These are phyloP conservation scores for Pseudogymnoascus sp. DNA, from an alignment of 2,329 filamentous ascomycete species.

Conservation along the genomic window DNA sequence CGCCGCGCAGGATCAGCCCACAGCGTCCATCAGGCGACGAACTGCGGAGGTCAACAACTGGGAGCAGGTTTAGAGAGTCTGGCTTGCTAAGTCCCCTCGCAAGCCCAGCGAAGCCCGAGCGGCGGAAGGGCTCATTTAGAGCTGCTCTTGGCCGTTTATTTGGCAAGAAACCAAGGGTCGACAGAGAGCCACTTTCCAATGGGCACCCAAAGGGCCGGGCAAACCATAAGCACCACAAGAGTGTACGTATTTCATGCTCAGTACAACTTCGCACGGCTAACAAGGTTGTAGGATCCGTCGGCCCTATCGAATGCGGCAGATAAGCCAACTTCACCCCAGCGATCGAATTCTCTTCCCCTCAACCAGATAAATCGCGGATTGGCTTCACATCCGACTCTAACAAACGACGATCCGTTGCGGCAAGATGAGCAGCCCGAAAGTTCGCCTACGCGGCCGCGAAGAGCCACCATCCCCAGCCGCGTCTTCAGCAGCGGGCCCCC, in stretches of 20 bases:
- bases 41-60: neutral
- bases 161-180: constrained; percentile 45
- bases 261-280: constrained; percentile 10
- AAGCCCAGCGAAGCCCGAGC: constrained; percentile 34
- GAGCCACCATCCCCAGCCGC: constrained; percentile 35
- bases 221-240: constrained; percentile 34
- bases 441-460: constrained; percentile 28
- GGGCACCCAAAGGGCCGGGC: constrained; percentile 10
- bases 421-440: constrained; percentile 33
- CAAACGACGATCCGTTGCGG: constrained; percentile 44
- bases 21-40: neutral
- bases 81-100: constrained; percentile 7
- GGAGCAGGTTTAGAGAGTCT: neutral
- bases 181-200: constrained; percentile 12
- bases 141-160: constrained; percentile 50
- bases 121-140: constrained; percentile 51
- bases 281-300: constrained; percentile 31
- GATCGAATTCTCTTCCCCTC: constrained; percentile 50
- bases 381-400: constrained; percentile 52
- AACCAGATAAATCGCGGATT: constrained; percentile 53
- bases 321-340: constrained; percentile 36
- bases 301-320: constrained; percentile 28
- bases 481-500: constrained; percentile 20
- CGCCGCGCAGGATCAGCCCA: neutral
- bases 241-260: constrained; percentile 34